Base-by-base conservation (phyloP, 768 basidiomycete genomes). In the Pisolithus albus region DNA sequence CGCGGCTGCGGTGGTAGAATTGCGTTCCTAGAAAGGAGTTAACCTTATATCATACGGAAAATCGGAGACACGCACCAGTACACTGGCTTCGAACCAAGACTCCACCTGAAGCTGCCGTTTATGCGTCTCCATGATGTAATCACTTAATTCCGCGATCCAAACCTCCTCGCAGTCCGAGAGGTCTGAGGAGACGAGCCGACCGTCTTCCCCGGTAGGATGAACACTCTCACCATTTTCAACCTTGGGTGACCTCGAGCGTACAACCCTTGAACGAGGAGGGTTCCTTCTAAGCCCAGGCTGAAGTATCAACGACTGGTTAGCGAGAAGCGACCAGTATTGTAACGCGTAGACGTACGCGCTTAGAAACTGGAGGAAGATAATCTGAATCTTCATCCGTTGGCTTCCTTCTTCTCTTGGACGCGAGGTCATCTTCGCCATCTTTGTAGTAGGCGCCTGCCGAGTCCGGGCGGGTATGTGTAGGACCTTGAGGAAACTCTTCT, bases 141-240 rank as follows among this genome's bases (percentile, higher is more conserved):
- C 80, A 48, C 75, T 73, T 15, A 91, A 74, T 61, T 87, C 88
- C 23, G 72, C 75, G 41, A 72, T 69, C 90, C 90, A 92, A 15
- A 92, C 62, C 53, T 90, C 88, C 57, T 79, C 77, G 56, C 83
- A 88, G 53, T 90, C 89, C 26, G 89, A 88, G 55, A 92, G 71
- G 73, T 92, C 89, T 19, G 89, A 90, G 16, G 88, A 87, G 10
- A 70, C 67, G 11, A 79, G 70, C 37, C 70, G 70, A 44, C 59
- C 68, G 28, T 75, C 76, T 30, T 81, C 78, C 50, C 71, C 71
- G 15, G 58, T 58, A 34, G 59, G 64, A 46, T 53, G 63, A 36
- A 56, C 53, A 11, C 55, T 56, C 15, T 40, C 43, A 28, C 65
- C 66, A 24, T 53, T 56, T 7, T 65, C 65, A 21, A 60, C 37